These are phyloP conservation scores for Penicillium roqueforti DNA, from an alignment of 495 filamentous ascomycete species.

Conservation along the genomic window DNA sequence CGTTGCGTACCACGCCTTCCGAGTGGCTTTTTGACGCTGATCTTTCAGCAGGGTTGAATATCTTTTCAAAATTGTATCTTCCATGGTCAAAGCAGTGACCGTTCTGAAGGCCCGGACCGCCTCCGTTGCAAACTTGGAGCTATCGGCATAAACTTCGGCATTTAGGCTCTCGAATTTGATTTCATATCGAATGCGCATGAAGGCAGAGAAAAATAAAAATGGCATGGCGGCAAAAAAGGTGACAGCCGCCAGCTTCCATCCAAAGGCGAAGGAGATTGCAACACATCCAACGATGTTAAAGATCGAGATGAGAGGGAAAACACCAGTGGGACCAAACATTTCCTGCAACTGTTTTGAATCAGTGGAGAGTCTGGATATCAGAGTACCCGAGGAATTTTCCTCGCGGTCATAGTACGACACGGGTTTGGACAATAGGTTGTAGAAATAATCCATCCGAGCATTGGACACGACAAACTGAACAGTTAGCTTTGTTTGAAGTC, in stretches of 20 bases:
- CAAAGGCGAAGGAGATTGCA: slow-evolving; percentile 52
- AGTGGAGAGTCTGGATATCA: slow-evolving; percentile 51
- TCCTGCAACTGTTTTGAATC: slow-evolving; percentile 62
- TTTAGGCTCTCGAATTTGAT: slow-evolving; percentile 55
- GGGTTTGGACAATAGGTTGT: slow-evolving; percentile 50
- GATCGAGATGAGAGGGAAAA: slow-evolving; percentile 33
- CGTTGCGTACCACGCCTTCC: slow-evolving; percentile 45
- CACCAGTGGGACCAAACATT: slow-evolving; percentile 46
- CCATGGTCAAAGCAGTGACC: slow-evolving; percentile 51
- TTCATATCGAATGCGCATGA: slow-evolving; percentile 50
- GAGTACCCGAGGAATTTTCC: slow-evolving; percentile 44
- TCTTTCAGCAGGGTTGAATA: slow-evolving; percentile 48
- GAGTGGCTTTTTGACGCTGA: slow-evolving; percentile 49
- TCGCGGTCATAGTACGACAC: slow-evolving; percentile 55
- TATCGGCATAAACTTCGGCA: slow-evolving; percentile 50
- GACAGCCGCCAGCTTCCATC: slow-evolving; percentile 60
- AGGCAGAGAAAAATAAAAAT: slow-evolving; percentile 49
- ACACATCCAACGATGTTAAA: slow-evolving; percentile 53
- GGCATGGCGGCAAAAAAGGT: slow-evolving; percentile 53
- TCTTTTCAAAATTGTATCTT: slow-evolving; percentile 41
- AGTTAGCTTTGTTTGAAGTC: too few relatives aligned
- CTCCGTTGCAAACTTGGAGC: slow-evolving; percentile 55
- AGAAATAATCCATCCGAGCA: slow-evolving; percentile 56
- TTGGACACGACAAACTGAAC: slow-evolving; percentile 38
- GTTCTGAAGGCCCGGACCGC: slow-evolving; percentile 56